Conservation (phyloP, 2,329 filamentous ascomycete genomes). For the Ceratocystis diversiconidia region DNA sequence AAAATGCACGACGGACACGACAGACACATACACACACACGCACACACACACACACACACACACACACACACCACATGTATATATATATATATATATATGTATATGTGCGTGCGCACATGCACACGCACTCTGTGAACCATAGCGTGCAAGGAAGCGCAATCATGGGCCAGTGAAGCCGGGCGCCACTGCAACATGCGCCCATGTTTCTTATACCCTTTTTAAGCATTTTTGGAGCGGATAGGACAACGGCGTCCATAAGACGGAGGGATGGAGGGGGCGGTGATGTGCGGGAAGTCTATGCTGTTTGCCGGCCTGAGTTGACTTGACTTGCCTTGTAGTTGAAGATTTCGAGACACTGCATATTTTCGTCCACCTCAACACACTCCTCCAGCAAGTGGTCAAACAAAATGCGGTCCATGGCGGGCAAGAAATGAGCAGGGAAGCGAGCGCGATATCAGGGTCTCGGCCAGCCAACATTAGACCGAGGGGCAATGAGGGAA, state of each 20-base stretch:
- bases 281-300: background rate
- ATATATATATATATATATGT: no score
- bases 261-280: no score
- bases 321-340: constrained; percentile 30
- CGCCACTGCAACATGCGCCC: background rate
- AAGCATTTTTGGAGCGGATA: background rate
- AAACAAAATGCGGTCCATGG: constrained; percentile 16
- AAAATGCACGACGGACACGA: no score
- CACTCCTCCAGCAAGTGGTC: constrained; percentile 30
- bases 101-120: background rate
- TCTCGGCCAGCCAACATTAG: no score
- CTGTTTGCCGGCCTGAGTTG: background rate
- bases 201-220: background rate
- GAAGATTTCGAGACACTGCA: constrained; percentile 43
- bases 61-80: background rate
- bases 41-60: no score
- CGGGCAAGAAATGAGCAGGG: background rate
- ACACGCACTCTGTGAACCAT: background rate
- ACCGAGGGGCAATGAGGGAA: background rate
- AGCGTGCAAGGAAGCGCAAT: background rate
- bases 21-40: no score
- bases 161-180: background rate
- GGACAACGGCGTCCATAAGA: no score
- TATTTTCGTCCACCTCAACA: constrained; percentile 36
- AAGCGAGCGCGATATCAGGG: background rate